phyloP scores from a whole-genome alignment of 2,329 filamentous ascomycete species.

The Hypocrella siamensis region DNA sequence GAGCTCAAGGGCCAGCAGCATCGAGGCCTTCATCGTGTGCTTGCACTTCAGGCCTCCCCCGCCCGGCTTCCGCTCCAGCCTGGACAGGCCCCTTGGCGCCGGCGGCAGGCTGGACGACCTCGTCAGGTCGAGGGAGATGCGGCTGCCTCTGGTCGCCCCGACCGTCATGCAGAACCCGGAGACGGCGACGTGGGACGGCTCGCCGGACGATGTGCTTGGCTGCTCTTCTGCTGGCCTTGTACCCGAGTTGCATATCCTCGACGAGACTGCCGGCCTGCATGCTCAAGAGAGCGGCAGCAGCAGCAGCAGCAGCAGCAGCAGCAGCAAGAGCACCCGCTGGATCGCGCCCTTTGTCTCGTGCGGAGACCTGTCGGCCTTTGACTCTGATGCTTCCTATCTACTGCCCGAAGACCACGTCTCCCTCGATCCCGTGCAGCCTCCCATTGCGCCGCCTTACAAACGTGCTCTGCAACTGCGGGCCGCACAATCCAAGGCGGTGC shows the following conservation, averaged over 20 bases:
- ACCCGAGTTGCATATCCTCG: conserved; percentile 35
- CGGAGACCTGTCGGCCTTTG: conserved; percentile 85
- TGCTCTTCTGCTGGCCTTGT: conserved; percentile 18
- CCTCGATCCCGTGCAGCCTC: conserved; percentile 84
- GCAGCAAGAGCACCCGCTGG: conserved; percentile 44
- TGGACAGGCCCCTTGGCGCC: conserved; percentile 60
- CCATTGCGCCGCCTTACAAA: conserved; percentile 91
- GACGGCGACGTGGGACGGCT: conserved; percentile 27
- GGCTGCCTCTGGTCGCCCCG: conserved; percentile 23
- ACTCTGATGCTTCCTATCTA: conserved; percentile 88
- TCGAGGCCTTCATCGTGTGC: conserved; percentile 95
- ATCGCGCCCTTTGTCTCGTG: conserved; percentile 96
- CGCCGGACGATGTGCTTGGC: conserved; percentile 5
- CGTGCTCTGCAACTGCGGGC: conserved; percentile 61
- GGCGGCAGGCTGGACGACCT: conserved; percentile 37
- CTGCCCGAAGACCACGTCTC: conserved; percentile 75
- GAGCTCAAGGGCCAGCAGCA: conserved; percentile 86
- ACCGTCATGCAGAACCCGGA: conserved; percentile 28
- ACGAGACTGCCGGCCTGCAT: conserved; percentile 16
- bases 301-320: conserved; percentile 18
- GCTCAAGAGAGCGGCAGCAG: conserved; percentile 7
- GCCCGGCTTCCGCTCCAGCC: conserved; percentile 58
- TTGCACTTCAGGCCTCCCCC: conserved; percentile 70
- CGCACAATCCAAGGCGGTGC: conserved; percentile 14
- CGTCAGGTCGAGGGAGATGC: conserved; percentile 25